Evolutionary conservation across 2,329 filamentous ascomycete species (phyloP), one percentile per base, ranked within the genome.

Genomic region (Gnomoniopsis smithogilvyi): DNA sequence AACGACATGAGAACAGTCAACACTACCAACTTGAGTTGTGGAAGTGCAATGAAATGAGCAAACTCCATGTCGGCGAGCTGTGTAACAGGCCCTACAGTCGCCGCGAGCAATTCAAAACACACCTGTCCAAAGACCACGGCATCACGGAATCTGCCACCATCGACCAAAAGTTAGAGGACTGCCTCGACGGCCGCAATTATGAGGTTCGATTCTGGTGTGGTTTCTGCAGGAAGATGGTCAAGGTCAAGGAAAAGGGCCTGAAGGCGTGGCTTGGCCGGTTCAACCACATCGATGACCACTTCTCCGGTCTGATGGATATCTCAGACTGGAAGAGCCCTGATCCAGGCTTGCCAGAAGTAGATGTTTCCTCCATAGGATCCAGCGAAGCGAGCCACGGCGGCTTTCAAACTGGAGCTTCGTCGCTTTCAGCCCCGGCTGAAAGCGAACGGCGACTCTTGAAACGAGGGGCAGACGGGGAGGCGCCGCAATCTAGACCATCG

Each of bases 151-250:
- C 58, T 0, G 64, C 65, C 7, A 54, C 65, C 2, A 45, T 80
- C 1, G 75, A 81, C 1, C 65, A 70, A 1, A 80, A 78, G 59
- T 67, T 85, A 1, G 78, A 81, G 30, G 74, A 71, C 6, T 84
- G 83, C 64, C 82, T 82, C 7, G 82, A 91, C 30, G 88, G 88
- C 0, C 78, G 82, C 15, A 87, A 89, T 60, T 83, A 81, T 33
- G 84, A 88, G 64, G 74, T 76, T 2, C 78, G 81, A 6, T 96
- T 92, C 72, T 96, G 92, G 92, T 96, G 93, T 67, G 92, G 92
- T 0, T 96, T 96, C 70, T 96, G 92, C 70, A 67, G 74, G 17
- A 67, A 73, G 19, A 77, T 86, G 21, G 74, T 91, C 15, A 70
- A 75, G n/a, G 76, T 86, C 33, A 68, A 74, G 34, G 74, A 76